Base-by-base conservation (phyloP, 2,329 filamentous ascomycete species). In the Diaporthe helianthi region DNA sequence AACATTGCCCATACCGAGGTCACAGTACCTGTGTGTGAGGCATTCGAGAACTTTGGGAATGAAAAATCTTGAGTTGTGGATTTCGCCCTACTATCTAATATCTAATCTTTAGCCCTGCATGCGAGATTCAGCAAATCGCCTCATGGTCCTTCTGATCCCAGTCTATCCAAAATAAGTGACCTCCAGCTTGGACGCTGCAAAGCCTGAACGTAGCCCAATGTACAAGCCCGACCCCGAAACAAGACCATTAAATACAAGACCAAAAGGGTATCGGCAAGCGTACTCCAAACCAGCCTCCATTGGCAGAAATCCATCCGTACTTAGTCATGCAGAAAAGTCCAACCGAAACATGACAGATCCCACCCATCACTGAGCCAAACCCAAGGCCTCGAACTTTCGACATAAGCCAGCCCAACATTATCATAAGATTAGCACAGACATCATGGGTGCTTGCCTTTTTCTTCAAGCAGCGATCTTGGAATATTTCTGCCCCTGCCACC, bases 191-290 rank as follows among this genome's bases (percentile, higher is more conserved):
- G n/a, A n/a, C n/a, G n/a, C n/a, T n/a, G n/a, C n/a, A n/a, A n/a
- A n/a, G n/a, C n/a, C n/a, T n/a, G n/a, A n/a, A n/a, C n/a, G n/a
- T n/a, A 49, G 58, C 58, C 26, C 29, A 26, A 7, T n/a, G 29
- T 24, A 17, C 26, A 36, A 15, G 6, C 44, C 58, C 19, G 19
- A 19, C 26, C 41, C 38, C 26, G 8, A 47, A 24, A 63, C 13
- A 49, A 63, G 44, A 63, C 49, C 44, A 63, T 49, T 49, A 63
- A 33, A 63, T 22, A 63, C 58, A 63, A 47, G 29, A 19, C 46
- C 44, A 44, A 47, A 58, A 46, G 58, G 58, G 58, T 63, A 63
- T 63, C 44, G 58, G 58, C 58, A 15, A 63, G 58, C 58, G 58
- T 24, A 63, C 44, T 63, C 29, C 58, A 63, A 38, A 3, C 41